Conservation (phyloP, 164 flowering plant genomes). For the Warburgia ugandensis region DNA sequence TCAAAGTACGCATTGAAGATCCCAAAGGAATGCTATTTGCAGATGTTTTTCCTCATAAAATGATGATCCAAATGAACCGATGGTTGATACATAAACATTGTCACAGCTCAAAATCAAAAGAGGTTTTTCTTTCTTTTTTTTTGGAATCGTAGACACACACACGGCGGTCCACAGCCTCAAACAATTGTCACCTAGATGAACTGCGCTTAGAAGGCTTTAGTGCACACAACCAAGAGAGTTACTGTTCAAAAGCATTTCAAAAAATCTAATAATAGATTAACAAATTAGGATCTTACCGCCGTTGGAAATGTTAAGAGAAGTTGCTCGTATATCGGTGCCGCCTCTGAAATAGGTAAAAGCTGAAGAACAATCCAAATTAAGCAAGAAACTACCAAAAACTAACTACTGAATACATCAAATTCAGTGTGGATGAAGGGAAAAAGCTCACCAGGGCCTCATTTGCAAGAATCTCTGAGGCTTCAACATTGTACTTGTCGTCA, state of each 20-base stretch:
- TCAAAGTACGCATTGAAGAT: too few species aligned
- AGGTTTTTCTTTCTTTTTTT: background rate
- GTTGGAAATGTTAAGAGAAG: conserved; percentile 75
- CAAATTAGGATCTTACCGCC: conserved; percentile 40
- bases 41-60: too few species aligned
- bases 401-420: too few species aligned
- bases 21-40: too few species aligned
- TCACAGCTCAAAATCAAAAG: background rate
- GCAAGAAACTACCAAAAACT: background rate
- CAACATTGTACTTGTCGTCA: conserved; percentile 40
- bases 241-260: background rate
- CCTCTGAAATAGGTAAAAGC: conserved; percentile 71
- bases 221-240: too few species aligned
- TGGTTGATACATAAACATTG: too few species aligned
- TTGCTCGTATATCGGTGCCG: conserved; percentile 79
- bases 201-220: background rate
- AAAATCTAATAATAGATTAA: background rate
- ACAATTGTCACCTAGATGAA: background rate
- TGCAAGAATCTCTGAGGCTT: conserved; percentile 44
- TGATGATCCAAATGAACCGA: too few species aligned
- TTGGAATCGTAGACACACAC: background rate
- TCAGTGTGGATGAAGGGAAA: background rate
- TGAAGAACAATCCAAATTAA: conserved; percentile 13
- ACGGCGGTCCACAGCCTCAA: background rate
- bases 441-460: conserved; percentile 37